These are phyloP conservation scores for Scleroderma citrinum DNA, from an alignment of 768 basidiomycete genomes.

Conservation along the genomic window DNA sequence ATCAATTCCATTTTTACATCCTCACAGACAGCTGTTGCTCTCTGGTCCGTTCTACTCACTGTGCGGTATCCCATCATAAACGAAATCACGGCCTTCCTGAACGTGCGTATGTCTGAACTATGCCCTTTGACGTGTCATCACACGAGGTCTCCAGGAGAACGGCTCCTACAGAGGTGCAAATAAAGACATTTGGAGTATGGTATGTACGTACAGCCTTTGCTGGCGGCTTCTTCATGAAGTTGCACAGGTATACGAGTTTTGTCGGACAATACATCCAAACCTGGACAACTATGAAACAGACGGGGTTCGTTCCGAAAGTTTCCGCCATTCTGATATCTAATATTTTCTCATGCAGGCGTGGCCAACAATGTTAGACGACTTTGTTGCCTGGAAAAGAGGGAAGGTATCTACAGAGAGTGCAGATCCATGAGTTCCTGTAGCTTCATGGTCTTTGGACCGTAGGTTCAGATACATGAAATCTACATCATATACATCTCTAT, in stretches of 20 bases:
- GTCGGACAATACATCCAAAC: constrained; percentile 50
- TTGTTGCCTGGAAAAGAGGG: constrained; percentile 58
- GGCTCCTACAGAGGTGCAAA: constrained; percentile 71
- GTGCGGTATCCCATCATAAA: constrained; percentile 60
- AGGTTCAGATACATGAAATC: neutral
- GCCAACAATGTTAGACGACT: constrained; percentile 79
- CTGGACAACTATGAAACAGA: constrained; percentile 69
- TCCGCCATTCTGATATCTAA: constrained; percentile 1
- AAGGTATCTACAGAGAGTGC: constrained; percentile 9
- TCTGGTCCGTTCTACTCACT: constrained; percentile 72
- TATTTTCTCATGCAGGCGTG: constrained; percentile 49
- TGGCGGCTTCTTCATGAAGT: neutral
- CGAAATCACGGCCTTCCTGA: constrained; percentile 64
- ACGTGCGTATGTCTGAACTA: constrained; percentile 34
- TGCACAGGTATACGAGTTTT: constrained; percentile 70
- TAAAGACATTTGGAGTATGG: constrained; percentile 86
- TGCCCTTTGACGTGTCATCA: neutral
- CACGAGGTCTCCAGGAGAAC: constrained; percentile 28
- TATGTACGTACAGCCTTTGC: constrained; percentile 24
- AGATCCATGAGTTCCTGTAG: neutral
- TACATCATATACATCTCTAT: too few relatives aligned
- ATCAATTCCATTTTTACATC: neutral
- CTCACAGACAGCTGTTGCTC: constrained; percentile 56
- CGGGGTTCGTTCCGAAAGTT: constrained; percentile 44
- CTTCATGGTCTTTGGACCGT: neutral